Conservation (phyloP, 768 basidiomycete species). For the Leucogyrophana mollusca region DNA sequence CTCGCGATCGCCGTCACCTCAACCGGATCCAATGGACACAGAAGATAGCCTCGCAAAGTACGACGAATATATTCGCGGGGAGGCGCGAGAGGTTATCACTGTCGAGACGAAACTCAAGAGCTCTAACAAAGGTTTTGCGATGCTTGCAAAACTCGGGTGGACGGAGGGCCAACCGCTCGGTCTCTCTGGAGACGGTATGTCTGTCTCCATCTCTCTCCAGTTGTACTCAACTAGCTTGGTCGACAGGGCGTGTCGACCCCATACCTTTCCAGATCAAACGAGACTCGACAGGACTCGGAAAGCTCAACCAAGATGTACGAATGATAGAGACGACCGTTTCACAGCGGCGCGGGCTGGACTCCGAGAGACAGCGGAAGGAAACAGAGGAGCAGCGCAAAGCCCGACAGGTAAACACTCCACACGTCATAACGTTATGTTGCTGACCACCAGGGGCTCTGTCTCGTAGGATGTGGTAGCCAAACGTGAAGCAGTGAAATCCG, state of each 20-base stretch:
- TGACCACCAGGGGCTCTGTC: neutral
- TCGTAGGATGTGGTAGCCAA: constrained; percentile 62
- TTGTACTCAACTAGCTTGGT: neutral
- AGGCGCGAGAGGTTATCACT: constrained; percentile 66
- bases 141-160: constrained; percentile 85
- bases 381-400: constrained; percentile 72
- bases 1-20: constrained; percentile 78
- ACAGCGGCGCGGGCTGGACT: constrained; percentile 75
- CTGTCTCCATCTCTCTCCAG: neutral
- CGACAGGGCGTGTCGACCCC: constrained; percentile 75
- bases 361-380: constrained; percentile 79
- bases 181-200: constrained; percentile 68
- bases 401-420: constrained; percentile 62
- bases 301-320: constrained; percentile 72
- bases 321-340: constrained; percentile 87
- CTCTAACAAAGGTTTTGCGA: constrained; percentile 76
- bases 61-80: constrained; percentile 57
- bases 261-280: constrained; percentile 79
- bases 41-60: constrained; percentile 53
- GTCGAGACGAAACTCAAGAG: constrained; percentile 79
- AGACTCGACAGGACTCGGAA: constrained; percentile 79
- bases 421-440: neutral
- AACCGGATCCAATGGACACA: constrained; percentile 51
- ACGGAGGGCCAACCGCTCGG: constrained; percentile 76
- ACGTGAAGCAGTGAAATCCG: constrained; percentile 61